A percentile compares a stretch with the other conserved stretches of the same genome.
These are phyloP conservation scores for Artomyces pyxidatus DNA, from an alignment of 768 basidiomycete genomes.

Conservation along the genomic window DNA sequence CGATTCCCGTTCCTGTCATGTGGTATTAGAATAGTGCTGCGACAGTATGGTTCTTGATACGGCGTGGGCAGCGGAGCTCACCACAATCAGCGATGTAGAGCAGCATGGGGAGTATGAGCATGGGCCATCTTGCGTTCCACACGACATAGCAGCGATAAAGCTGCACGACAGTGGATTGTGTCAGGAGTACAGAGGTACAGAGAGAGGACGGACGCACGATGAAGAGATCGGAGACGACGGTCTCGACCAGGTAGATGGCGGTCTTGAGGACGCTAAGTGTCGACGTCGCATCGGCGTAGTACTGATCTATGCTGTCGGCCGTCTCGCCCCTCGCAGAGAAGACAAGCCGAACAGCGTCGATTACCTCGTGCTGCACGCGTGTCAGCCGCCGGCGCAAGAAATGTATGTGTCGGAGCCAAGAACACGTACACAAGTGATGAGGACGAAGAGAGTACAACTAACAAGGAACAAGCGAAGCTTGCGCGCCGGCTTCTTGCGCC, in stretches of 20 bases:
- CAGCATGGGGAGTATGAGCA: slow-evolving; percentile 4
- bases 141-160: slow-evolving; percentile 13
- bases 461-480: slow-evolving; percentile 8
- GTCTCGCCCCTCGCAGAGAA: neutral
- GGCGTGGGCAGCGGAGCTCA: too few relatives aligned
- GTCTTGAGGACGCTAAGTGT: slow-evolving; percentile 10
- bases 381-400: too few relatives aligned
- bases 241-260: slow-evolving; percentile 7
- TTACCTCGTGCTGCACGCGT: slow-evolving; percentile 4
- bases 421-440: slow-evolving; percentile 11
- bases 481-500: neutral
- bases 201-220: slow-evolving; percentile 5
- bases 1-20: slow-evolving; percentile 10
- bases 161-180: neutral
- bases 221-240: slow-evolving; percentile 11
- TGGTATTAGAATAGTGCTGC: too few relatives aligned
- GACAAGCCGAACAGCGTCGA: slow-evolving; percentile 5
- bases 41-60: too few relatives aligned
- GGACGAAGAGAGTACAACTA: slow-evolving; percentile 2
- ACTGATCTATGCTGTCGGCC: neutral
- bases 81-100: slow-evolving; percentile 11
- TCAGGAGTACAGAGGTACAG: neutral
- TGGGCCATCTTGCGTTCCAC: slow-evolving; percentile 5
- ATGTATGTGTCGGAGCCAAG: too few relatives aligned
- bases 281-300: neutral